Evolutionary conservation across 169 alveolate species (phyloP).

Genomic region (Babesia ovata): DNA sequence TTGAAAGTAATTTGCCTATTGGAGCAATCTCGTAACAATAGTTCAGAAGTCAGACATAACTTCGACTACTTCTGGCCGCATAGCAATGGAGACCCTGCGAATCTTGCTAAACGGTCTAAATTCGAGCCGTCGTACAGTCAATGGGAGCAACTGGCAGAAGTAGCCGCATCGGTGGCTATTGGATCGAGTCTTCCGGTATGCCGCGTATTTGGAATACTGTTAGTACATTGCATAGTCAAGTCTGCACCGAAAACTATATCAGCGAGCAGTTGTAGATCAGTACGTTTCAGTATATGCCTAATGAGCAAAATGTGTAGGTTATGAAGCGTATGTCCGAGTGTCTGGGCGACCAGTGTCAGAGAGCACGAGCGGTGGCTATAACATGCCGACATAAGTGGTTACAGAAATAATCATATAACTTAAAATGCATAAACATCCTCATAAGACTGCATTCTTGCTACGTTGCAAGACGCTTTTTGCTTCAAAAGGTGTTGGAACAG

Average conservation of each 20-base stretch:
- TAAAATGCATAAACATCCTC: conserved; percentile 49
- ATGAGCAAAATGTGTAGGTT: conserved; percentile 29
- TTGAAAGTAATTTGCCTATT: conserved; percentile 7
- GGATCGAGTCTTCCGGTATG: conserved; percentile 36
- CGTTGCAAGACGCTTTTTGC: conserved; percentile 52
- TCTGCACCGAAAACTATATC: conserved; percentile 18
- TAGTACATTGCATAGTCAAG: conserved; percentile 25
- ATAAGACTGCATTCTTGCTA: conserved; percentile 20
- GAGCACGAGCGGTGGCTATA: conserved; percentile 51
- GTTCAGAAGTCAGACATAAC: background rate
- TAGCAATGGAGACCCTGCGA: too few relatives aligned
- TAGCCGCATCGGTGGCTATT: conserved; percentile 16
- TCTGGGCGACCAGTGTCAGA: conserved; percentile 47
- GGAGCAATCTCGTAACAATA: background rate
- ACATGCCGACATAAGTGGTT: conserved; percentile 55
- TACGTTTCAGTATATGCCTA: background rate
- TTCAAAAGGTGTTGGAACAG: conserved; percentile 13
- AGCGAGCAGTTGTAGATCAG: conserved; percentile 1
- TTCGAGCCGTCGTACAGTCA: conserved; percentile 5
- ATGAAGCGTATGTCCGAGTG: conserved; percentile 46
- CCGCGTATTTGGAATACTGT: conserved; percentile 46
- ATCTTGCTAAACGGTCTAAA: background rate
- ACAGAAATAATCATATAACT: conserved; percentile 1
- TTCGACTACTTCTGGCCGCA: background rate
- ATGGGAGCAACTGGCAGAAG: conserved; percentile 28